A percentile compares a stretch with the other conserved stretches of the same genome.
phyloP scores from a whole-genome alignment of 2,329 filamentous ascomycete species.

The Tricladium varicosporioides region DNA sequence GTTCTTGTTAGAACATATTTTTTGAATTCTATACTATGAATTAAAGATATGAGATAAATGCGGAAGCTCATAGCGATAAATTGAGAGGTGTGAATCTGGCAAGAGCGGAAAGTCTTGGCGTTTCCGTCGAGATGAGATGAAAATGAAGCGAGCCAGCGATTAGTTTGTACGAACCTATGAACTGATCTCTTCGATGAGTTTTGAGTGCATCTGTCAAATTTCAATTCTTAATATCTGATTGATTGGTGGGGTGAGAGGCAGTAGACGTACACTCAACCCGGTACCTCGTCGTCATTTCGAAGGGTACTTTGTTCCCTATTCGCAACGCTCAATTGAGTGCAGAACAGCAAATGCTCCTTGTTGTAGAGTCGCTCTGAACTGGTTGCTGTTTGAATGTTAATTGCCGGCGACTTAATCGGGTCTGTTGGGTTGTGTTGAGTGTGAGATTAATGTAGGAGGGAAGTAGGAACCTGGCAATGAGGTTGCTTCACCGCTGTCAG shows the following conservation, averaged over 20 bases:
- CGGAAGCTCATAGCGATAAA: too few species aligned
- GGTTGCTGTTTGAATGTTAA: background rate
- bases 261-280: conserved; percentile 68
- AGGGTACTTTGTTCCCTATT: background rate
- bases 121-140: background rate
- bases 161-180: conserved; percentile 58
- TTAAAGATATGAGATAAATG: background rate
- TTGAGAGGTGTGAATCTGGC: too few species aligned
- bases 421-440: too few species aligned
- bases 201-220: conserved; percentile 58
- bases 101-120: background rate
- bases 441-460: background rate
- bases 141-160: too few species aligned
- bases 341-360: too few species aligned
- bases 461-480: background rate
- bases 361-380: background rate
- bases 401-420: too few species aligned
- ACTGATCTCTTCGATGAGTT: conserved; percentile 87
- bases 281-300: conserved; percentile 59
- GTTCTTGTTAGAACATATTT: conserved; percentile 8
- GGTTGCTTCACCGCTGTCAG: background rate
- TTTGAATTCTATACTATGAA: background rate
- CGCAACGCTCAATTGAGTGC: background rate
- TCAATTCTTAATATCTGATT: conserved; percentile 4
- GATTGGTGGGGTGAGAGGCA: too few species aligned